A percentile compares a stretch with the other conserved stretches of the same genome.
Conservation (phyloP, 1,139 yeast genomes). For the Yamadazyma spencermartinsiae region DNA sequence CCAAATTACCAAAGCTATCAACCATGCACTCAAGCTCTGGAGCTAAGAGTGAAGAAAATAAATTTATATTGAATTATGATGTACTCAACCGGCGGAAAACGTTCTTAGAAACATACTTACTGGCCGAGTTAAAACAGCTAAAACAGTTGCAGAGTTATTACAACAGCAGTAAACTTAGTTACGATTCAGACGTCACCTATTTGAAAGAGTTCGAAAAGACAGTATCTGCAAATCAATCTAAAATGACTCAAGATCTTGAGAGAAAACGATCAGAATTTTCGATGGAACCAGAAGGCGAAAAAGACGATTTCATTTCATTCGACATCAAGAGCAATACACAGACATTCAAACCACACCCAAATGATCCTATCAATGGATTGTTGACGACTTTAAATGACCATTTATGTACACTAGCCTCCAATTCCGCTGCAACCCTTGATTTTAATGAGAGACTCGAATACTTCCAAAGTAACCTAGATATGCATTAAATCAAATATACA, state of each 20-base stretch:
- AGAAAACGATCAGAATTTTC: not conserved
- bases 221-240: conserved; percentile 13
- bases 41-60: conserved; percentile 18
- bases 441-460: conserved; percentile 30
- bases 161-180: conserved; percentile 22
- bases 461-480: conserved; percentile 27
- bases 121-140: conserved; percentile 44
- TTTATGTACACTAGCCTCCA: conserved; percentile 19
- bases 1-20: conserved; percentile 36
- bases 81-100: conserved; percentile 29
- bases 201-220: conserved; percentile 28
- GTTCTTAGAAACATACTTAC: conserved; percentile 38
- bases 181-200: conserved; percentile 35
- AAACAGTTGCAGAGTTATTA: conserved; percentile 32
- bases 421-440: conserved; percentile 19
- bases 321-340: not conserved
- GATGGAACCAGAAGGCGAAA: too few relatives aligned
- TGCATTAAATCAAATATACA: conserved; percentile 11
- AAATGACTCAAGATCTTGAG: conserved; percentile 12
- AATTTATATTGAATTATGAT: conserved; percentile 31
- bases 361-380: conserved; percentile 23
- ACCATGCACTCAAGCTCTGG: conserved; percentile 18
- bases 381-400: conserved; percentile 21
- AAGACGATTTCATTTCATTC: too few relatives aligned
- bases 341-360: conserved; percentile 27